phyloP scores from a whole-genome alignment of 179 eudicot species.

The Sideroxylon spinosum region DNA sequence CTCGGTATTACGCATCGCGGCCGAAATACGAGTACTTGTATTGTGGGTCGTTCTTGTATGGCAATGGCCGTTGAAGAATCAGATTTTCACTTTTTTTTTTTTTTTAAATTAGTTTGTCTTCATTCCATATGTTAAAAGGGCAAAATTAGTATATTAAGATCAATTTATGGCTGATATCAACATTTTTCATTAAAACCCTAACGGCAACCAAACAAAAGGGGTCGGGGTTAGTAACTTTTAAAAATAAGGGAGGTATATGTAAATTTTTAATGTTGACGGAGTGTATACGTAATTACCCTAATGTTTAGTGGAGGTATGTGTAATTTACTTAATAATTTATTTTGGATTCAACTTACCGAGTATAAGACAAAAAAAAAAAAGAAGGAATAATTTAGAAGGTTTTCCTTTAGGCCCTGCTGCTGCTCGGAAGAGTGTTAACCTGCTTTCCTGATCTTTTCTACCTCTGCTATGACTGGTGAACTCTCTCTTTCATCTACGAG shows the following conservation, averaged over 20 bases:
- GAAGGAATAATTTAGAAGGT: not conserved
- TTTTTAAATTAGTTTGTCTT: no score
- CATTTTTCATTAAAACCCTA: no score
- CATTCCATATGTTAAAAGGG: no score
- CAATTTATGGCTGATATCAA: no score
- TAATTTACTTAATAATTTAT: not conserved
- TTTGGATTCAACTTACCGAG: not conserved
- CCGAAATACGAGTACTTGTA: conserved; percentile 67
- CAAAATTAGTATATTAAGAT: no score
- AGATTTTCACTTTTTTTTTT: no score
- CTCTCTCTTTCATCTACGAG: not conserved
- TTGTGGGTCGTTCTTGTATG: conserved; percentile 72
- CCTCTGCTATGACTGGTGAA: not conserved
- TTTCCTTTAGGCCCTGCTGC: not conserved
- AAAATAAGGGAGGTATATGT: no score
- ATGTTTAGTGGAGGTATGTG: not conserved
- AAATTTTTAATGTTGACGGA: no score
- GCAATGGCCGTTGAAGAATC: conserved; percentile 18
- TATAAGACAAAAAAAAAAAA: not conserved
- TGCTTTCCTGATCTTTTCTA: not conserved
- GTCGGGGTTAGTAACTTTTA: no score
- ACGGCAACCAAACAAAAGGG: no score
- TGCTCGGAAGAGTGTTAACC: not conserved
- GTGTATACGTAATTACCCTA: no score
- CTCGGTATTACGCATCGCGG: conserved; percentile 17